Conservation (phyloP, 805 yeast species). For the Nakazawaea holstii region DNA sequence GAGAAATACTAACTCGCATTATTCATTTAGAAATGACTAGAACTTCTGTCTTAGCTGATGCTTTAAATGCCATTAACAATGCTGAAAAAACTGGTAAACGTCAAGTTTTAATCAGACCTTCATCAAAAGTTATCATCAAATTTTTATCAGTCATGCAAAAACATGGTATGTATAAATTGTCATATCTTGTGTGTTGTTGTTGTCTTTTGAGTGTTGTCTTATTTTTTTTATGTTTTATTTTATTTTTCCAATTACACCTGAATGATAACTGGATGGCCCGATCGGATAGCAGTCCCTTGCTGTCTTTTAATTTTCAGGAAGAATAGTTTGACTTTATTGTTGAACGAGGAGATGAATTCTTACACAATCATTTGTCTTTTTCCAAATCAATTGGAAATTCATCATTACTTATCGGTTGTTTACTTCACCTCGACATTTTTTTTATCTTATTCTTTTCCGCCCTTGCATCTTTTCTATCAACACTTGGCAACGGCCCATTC, state of each 20-base stretch:
- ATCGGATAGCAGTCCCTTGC: slow-evolving; percentile 82
- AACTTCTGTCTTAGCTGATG: slow-evolving; percentile 98
- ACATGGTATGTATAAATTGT: slow-evolving; percentile 61
- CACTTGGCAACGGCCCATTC: too few species aligned
- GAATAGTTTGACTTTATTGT: slow-evolving; percentile 33
- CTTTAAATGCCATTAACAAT: slow-evolving; percentile 96
- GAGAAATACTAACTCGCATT: slow-evolving; percentile 17
- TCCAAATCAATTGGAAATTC: background rate
- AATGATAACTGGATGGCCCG: slow-evolving; percentile 98
- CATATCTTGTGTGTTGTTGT: background rate
- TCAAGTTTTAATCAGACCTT: slow-evolving; percentile 97
- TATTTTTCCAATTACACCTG: slow-evolving; percentile 46
- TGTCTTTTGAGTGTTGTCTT: background rate
- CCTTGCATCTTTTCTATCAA: too few species aligned
- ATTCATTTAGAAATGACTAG: slow-evolving; percentile 72
- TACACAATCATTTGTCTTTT: slow-evolving; percentile 47
- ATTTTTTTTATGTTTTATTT: slow-evolving; percentile 1
- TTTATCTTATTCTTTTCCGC: background rate
- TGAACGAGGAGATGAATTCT: slow-evolving; percentile 51
- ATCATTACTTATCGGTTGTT: slow-evolving; percentile 40
- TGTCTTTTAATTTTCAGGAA: slow-evolving; percentile 98
- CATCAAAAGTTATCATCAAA: slow-evolving; percentile 97
- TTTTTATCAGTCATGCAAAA: slow-evolving; percentile 96
- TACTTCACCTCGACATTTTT: slow-evolving; percentile 60
- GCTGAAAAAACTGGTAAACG: slow-evolving; percentile 99